Evolutionary conservation across 352 stramenopile species (phyloP).

Genomic region (Peronospora destructor): DNA sequence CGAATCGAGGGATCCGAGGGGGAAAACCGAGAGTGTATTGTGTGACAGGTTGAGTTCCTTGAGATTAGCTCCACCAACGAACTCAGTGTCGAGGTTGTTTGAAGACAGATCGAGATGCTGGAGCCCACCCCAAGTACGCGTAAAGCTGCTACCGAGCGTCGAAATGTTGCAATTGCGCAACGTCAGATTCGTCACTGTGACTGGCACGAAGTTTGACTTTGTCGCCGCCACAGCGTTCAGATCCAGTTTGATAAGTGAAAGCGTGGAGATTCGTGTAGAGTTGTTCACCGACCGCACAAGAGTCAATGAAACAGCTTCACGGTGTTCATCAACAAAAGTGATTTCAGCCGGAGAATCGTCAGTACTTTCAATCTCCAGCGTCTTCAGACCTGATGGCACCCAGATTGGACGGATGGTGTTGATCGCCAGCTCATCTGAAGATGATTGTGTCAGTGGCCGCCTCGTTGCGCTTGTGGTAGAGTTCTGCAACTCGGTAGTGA

Average conservation of each 20-base stretch:
- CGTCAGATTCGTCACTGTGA: slow-evolving; percentile 30
- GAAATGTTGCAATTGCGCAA: slow-evolving; percentile 48
- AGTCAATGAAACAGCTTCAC: slow-evolving; percentile 12
- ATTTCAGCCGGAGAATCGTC: slow-evolving; percentile 13
- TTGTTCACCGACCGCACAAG: slow-evolving; percentile 23
- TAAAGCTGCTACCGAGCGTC: slow-evolving; percentile 25
- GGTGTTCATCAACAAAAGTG: slow-evolving; percentile 27
- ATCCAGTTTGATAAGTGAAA: slow-evolving; percentile 31
- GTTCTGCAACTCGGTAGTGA: slow-evolving; percentile 20
- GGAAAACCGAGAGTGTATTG: slow-evolving; percentile 33
- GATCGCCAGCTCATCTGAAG: slow-evolving; percentile 21
- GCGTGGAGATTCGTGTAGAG: slow-evolving; percentile 27
- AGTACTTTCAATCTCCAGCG: slow-evolving; percentile 21
- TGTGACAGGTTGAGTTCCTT: slow-evolving; percentile 33
- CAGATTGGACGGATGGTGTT: slow-evolving; percentile 28
- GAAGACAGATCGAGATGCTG: slow-evolving; percentile 33
- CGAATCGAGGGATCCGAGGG: slow-evolving; percentile 20
- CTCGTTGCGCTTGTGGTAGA: slow-evolving; percentile 7
- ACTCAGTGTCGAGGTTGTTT: slow-evolving; percentile 24
- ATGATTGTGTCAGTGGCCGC: slow-evolving; percentile 19
- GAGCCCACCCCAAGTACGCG: slow-evolving; percentile 21
- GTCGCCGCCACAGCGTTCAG: slow-evolving; percentile 20
- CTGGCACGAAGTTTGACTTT: slow-evolving; percentile 28
- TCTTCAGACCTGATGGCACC: slow-evolving; percentile 28
- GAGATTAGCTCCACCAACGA: slow-evolving; percentile 18